Evolutionary conservation across 352 stramenopile genomes (phyloP).

Genomic region (Phytophthora citricola): DNA sequence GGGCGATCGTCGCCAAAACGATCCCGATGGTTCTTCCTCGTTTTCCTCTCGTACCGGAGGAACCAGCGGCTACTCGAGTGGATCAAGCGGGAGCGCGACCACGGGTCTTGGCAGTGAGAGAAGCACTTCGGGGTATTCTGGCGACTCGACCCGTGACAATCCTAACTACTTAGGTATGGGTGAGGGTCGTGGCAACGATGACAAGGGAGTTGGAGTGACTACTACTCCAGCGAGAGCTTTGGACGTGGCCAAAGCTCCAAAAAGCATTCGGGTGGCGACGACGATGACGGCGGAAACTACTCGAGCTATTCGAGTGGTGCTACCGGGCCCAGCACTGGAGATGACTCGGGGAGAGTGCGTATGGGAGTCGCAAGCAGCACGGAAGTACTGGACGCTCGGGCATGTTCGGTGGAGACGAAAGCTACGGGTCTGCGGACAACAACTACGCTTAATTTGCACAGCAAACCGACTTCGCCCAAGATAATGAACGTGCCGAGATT

Average conservation of each 20-base stretch:
- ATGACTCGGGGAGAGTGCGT: conserved; percentile 8
- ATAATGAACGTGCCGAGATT: not conserved
- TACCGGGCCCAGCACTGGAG: not conserved
- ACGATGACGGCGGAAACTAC: conserved; percentile 16
- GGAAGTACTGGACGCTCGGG: conserved; percentile 14
- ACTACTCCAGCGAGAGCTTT: conserved; percentile 5
- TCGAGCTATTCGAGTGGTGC: conserved; percentile 20
- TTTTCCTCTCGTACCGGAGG: conserved; percentile 24
- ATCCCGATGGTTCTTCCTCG: conserved; percentile 17
- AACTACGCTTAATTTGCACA: conserved; percentile 19
- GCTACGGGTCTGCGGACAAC: conserved; percentile 13
- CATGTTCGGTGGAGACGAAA: conserved; percentile 14
- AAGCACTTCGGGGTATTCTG: conserved; percentile 17
- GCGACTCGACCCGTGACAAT: conserved; percentile 5
- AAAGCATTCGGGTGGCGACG: conserved; percentile 17
- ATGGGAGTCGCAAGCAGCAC: too few species aligned
- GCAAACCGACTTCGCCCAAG: not conserved
- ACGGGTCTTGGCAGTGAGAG: conserved; percentile 19
- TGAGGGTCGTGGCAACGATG: not conserved
- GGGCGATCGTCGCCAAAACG: conserved; percentile 15
- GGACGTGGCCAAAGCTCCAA: conserved; percentile 7
- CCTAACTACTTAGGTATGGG: conserved; percentile 7
- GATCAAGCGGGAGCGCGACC: conserved; percentile 11
- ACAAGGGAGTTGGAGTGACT: conserved; percentile 1
- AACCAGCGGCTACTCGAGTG: conserved; percentile 22